phyloP scores from a whole-genome alignment of 148 eudicot species.

The Spergularia marina region DNA sequence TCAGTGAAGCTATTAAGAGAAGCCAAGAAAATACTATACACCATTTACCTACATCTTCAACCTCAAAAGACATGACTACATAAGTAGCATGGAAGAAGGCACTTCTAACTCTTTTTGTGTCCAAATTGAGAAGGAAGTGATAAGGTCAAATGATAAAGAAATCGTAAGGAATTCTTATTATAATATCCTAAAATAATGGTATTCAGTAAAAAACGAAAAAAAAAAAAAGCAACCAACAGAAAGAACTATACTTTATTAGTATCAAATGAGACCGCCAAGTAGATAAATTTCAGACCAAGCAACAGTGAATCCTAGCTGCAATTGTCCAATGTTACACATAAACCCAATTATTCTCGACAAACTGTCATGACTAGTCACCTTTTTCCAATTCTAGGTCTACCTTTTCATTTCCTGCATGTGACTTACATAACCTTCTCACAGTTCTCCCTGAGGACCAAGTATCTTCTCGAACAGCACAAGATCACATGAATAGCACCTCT shows the following conservation, averaged over 20 bases:
- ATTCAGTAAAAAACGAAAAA: neutral
- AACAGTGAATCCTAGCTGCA: neutral
- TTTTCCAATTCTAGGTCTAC: neutral
- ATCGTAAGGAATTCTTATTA: neutral
- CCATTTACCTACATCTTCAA: neutral
- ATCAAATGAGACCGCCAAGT: neutral
- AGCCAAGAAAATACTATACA: neutral
- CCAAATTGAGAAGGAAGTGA: neutral
- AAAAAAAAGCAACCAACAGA: neutral
- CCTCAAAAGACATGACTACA: neutral
- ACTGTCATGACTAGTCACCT: neutral
- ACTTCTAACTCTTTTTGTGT: neutral
- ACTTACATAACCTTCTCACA: neutral
- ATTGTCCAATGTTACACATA: neutral
- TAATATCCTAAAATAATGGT: neutral
- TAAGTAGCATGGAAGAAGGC: neutral
- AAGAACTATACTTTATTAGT: neutral
- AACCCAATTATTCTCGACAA: neutral
- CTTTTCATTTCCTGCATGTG: neutral
- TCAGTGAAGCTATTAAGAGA: neutral
- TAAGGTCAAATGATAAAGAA: neutral
- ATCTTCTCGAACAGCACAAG: too few relatives aligned
- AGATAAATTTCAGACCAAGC: neutral
- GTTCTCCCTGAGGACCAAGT: too few relatives aligned
- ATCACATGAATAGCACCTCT: too few relatives aligned